These are phyloP conservation scores for Usnea hakonensis DNA, from an alignment of 495 filamentous ascomycete species.

Conservation along the genomic window DNA sequence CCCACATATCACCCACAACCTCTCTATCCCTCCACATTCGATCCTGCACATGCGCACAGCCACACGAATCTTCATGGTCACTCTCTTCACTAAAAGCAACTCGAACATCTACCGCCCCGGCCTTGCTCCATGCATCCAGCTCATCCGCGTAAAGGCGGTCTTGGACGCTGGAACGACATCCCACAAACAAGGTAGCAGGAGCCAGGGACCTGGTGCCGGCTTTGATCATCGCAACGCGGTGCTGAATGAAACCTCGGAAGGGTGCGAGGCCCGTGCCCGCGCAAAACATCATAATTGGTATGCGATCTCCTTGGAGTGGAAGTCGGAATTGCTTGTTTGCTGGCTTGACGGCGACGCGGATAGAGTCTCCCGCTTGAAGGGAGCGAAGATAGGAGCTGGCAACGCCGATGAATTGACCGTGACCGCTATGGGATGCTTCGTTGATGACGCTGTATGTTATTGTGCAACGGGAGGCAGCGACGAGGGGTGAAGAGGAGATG, in stretches of 20 bases:
- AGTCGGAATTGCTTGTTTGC: conserved; percentile 58
- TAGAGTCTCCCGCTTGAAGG: conserved; percentile 49
- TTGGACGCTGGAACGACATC: conserved; percentile 48
- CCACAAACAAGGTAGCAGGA: conserved; percentile 54
- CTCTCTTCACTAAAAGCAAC: conserved; percentile 45
- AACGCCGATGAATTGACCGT: conserved; percentile 46
- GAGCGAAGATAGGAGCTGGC: conserved; percentile 51
- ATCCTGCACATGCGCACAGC: conserved; percentile 56
- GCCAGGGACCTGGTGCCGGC: conserved; percentile 47
- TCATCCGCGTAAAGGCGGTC: conserved; percentile 57
- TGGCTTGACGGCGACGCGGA: conserved; percentile 52
- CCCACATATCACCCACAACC: conserved; percentile 47
- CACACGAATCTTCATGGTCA: too few relatives aligned
- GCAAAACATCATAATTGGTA: conserved; percentile 60
- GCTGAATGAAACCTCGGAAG: conserved; percentile 62
- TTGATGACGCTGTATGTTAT: conserved; percentile 62
- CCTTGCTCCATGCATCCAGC: conserved; percentile 47
- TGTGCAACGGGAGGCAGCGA: conserved; percentile 47
- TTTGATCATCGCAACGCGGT: conserved; percentile 49
- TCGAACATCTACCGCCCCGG: conserved; percentile 49
- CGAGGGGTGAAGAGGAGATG: conserved; percentile 67
- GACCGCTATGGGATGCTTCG: conserved; percentile 35
- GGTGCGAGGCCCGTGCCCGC: conserved; percentile 54
- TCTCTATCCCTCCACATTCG: conserved; percentile 44
- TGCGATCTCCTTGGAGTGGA: conserved; percentile 45